These are phyloP conservation scores for Arthrobotrys pseudoclavata DNA, from an alignment of 2,329 filamentous ascomycete genomes.

Conservation along the genomic window DNA sequence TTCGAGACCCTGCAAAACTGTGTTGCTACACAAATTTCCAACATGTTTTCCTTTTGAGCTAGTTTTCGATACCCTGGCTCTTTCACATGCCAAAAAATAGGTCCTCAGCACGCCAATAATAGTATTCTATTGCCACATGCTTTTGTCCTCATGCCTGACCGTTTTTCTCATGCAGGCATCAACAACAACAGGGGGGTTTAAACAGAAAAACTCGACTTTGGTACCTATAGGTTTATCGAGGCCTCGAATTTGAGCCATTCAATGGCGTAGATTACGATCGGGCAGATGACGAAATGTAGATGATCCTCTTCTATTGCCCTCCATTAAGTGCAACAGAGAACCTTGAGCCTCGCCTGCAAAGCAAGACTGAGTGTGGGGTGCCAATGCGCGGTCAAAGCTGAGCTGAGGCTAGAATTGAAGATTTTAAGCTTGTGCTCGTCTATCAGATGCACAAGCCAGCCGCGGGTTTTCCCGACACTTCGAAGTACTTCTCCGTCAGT, in stretches of 20 bases:
- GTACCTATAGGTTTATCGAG: neutral
- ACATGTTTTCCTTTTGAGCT: neutral
- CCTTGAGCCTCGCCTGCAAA: too few species aligned
- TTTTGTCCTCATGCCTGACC: neutral
- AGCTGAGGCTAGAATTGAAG: neutral
- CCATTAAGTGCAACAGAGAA: neutral
- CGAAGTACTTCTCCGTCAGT: constrained; percentile 6
- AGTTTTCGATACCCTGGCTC: neutral
- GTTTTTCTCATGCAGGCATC: constrained; percentile 19
- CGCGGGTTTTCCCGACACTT: constrained; percentile 46
- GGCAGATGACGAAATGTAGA: neutral
- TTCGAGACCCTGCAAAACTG: neutral
- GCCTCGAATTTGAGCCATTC: too few species aligned
- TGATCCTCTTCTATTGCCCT: neutral
- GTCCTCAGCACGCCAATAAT: constrained; percentile 24
- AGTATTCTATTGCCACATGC: constrained; percentile 34
- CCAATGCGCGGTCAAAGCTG: constrained; percentile 15
- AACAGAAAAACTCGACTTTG: neutral
- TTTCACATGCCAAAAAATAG: constrained; percentile 14
- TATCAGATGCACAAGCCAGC: constrained; percentile 51
- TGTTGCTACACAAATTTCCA: constrained; percentile 6
- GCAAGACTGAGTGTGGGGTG: neutral
- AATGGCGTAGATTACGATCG: too few species aligned
- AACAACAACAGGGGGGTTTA: neutral
- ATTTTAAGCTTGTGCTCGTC: constrained; percentile 37